Base-by-base conservation (phyloP, 768 basidiomycete genomes). In the Boletus subparvulus region DNA sequence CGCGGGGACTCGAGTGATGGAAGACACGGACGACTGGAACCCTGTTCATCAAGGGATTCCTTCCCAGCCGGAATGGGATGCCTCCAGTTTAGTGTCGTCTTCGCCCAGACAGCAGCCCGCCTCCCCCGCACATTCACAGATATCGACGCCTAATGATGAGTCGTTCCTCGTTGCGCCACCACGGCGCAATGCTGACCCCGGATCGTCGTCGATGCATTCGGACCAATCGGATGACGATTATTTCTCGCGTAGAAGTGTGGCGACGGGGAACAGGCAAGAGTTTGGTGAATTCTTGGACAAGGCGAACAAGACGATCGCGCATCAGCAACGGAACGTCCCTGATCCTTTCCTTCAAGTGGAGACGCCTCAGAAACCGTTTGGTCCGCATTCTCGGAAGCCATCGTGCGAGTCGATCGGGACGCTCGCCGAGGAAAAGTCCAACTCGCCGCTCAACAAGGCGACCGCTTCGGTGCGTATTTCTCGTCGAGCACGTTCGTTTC, bases 341-440 rank as follows among this genome's bases (percentile, higher is more conserved):
- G 94, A 96, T 76, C 94, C 94, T 2, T 95, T 95, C 79, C 71
- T 94, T 43, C 66, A 66, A 17, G 43, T 49, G 12, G 90, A 93
- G 36, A 75, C 83, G 9, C 92, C 92, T 10, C 77, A 73, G 32
- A 80, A 82, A 58, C 92, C 93, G 1, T 95, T 96, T 72, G 90
- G 90, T 50, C 63, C 77, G 12, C 90, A 93, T 69, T 92, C 90
- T 41, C 81, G 93, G 6, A 81, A 83, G 7, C 86, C 87, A 0
- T 94, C 92, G 1, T 85, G 89, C n/a, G 94, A 96, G 65, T 94
- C 92, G 6, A 94, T 96, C 54, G 85, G 90, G 14, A 88, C 91
- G 4, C 93, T 96, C 51, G 88, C 93, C 32, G 92, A 94, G 60
- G 94, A 96, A 64, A 96, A 96, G 77, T 77, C 80, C 1, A 89